These are phyloP conservation scores for Talaromyces sp. DNA, from an alignment of 2,329 filamentous ascomycete genomes.

Conservation along the genomic window DNA sequence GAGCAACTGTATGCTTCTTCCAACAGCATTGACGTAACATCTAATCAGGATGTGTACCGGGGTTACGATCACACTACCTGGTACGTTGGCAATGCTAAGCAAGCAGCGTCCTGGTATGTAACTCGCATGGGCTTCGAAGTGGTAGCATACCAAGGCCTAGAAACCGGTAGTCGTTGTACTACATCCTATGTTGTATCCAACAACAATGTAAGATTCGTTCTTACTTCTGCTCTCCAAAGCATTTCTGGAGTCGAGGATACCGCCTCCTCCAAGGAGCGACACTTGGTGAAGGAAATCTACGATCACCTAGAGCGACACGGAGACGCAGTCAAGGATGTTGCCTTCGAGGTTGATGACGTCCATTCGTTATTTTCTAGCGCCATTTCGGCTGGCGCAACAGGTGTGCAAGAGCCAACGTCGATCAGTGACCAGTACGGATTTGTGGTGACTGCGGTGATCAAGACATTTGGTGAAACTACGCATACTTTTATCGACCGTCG, in stretches of 20 bases:
- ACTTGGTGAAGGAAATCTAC: slow-evolving; percentile 66
- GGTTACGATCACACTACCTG: slow-evolving; percentile 87
- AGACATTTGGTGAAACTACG: slow-evolving; percentile 84
- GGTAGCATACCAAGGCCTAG: slow-evolving; percentile 76
- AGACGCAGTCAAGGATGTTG: slow-evolving; percentile 87
- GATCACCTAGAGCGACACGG: slow-evolving; percentile 76
- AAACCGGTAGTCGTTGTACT: slow-evolving; percentile 74
- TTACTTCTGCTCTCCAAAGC: slow-evolving; percentile 73
- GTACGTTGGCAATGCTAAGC: slow-evolving; percentile 93
- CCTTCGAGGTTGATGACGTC: slow-evolving; percentile 81
- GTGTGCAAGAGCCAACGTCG: slow-evolving; percentile 58
- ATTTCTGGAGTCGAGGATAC: slow-evolving; percentile 48
- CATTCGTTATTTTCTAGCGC: slow-evolving; percentile 69
- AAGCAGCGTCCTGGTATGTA: slow-evolving; percentile 81
- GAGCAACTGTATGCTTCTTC: background rate
- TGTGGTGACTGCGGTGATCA: slow-evolving; percentile 68
- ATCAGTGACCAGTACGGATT: slow-evolving; percentile 56
- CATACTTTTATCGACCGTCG: slow-evolving; percentile 75
- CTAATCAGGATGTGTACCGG: background rate
- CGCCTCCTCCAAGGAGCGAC: slow-evolving; percentile 56
- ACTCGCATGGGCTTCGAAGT: slow-evolving; percentile 75
- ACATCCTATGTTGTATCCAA: slow-evolving; percentile 79
- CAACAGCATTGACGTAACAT: background rate
- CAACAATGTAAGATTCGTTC: slow-evolving; percentile 71
- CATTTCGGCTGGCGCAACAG: slow-evolving; percentile 60